Evolutionary conservation across 2,329 filamentous ascomycete species (phyloP).

Genomic region (Amesomyces nigricolor): DNA sequence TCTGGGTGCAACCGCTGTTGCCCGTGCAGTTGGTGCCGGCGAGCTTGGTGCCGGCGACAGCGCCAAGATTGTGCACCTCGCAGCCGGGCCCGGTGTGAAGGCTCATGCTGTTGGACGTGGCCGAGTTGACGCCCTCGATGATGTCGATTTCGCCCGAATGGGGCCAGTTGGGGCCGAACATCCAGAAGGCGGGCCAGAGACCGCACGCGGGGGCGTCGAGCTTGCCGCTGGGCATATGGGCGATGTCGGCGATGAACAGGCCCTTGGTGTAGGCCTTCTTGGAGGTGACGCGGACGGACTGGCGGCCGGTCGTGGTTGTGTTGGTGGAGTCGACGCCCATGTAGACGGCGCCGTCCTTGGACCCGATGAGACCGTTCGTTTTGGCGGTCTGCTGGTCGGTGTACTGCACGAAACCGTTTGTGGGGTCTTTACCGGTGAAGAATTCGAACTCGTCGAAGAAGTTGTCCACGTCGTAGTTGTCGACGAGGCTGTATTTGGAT

Average conservation of each 20-base stretch:
- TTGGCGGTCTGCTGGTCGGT: conserved; percentile 54
- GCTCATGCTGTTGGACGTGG: conserved; percentile 55
- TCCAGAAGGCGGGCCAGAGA: conserved; percentile 71
- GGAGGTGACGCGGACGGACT: conserved; percentile 64
- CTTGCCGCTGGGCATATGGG: conserved; percentile 66
- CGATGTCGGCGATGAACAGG: conserved; percentile 67
- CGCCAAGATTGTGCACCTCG: conserved; percentile 45
- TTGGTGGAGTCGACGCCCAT: conserved; percentile 63
- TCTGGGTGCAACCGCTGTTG: conserved; percentile 52
- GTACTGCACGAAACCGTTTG: conserved; percentile 69
- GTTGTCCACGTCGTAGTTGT: conserved; percentile 46
- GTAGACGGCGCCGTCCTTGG: conserved; percentile 51
- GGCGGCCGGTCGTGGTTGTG: conserved; percentile 54
- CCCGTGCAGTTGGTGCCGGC: conserved; percentile 35
- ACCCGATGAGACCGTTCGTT: conserved; percentile 52
- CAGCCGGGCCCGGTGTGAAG: conserved; percentile 63
- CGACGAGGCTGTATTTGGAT: conserved; percentile 41
- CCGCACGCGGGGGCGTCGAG: conserved; percentile 45
- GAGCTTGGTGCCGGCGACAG: conserved; percentile 41
- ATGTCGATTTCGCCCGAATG: conserved; percentile 70
- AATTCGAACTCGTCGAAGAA: conserved; percentile 54
- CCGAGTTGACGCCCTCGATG: conserved; percentile 68
- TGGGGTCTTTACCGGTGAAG: conserved; percentile 59
- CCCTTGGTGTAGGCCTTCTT: conserved; percentile 61
- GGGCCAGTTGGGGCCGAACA: conserved; percentile 66